These are phyloP conservation scores for Phoenix dactylifera DNA, from an alignment of 176 grass and related monocot species.

Conservation along the genomic window DNA sequence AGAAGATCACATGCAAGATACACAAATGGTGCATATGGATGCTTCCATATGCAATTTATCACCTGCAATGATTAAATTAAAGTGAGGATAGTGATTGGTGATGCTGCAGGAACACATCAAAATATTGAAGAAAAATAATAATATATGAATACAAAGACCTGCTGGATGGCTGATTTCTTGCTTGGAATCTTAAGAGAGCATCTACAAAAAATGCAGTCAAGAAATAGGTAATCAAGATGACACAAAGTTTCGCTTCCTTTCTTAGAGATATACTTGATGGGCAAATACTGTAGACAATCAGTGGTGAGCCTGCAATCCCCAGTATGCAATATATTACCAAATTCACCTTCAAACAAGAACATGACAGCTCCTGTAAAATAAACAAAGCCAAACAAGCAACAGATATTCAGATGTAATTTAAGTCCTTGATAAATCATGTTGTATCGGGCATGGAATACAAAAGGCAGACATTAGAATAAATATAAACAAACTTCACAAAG, in stretches of 20 bases:
- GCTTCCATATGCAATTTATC: conserved; percentile 94
- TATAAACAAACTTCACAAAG: too few species aligned
- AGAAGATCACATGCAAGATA: conserved; percentile 72
- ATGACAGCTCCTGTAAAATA: conserved; percentile 51
- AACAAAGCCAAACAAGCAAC: too few species aligned
- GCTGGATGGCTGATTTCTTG: conserved; percentile 65
- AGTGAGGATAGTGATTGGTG: conserved; percentile 16
- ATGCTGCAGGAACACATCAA: not conserved
- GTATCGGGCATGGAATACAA: too few species aligned
- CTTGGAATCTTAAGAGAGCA: conserved; percentile 69
- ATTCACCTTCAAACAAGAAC: conserved; percentile 88
- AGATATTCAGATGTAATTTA: too few species aligned
- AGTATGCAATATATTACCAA: conserved; percentile 76
- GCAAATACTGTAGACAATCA: conserved; percentile 66
- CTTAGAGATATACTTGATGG: conserved; percentile 68
- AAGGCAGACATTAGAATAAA: too few species aligned
- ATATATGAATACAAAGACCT: conserved; percentile 38
- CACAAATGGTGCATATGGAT: conserved; percentile 47
- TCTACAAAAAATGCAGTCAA: conserved; percentile 82
- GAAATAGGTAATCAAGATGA: conserved; percentile 57
- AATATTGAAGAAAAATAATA: not conserved
- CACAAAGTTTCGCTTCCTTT: conserved; percentile 49
- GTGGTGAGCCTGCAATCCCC: conserved; percentile 67
- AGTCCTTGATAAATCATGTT: too few species aligned
- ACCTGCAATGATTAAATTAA: conserved; percentile 46